Percentiles rank a stretch among this genome's conserved stretches.
These are phyloP conservation scores for Conidiobolus incongruus DNA, from an alignment of 371 early-diverging fungal genomes.

Conservation along the genomic window DNA sequence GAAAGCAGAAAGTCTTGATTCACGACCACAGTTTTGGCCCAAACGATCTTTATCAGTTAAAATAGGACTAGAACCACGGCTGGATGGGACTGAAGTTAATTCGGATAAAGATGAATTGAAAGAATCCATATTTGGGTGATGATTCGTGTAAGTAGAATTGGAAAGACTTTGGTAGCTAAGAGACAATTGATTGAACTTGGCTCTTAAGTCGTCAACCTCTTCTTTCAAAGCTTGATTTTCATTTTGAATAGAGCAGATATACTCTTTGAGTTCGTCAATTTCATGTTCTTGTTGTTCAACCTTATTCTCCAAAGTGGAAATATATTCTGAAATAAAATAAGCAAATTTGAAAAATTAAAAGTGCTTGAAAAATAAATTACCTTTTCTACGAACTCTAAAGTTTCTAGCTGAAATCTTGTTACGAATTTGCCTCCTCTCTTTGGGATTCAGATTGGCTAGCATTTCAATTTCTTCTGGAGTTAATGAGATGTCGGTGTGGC, in stretches of 20 bases:
- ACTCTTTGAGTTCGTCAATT: conserved; percentile 18
- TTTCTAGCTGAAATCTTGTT: conserved; percentile 79
- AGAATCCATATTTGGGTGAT: no score
- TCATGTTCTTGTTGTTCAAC: conserved; percentile 37
- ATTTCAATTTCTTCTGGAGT: conserved; percentile 1
- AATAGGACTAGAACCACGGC: no score
- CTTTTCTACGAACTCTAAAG: conserved; percentile 70
- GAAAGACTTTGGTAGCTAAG: no score
- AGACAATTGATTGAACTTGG: no score
- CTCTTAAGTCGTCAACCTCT: neutral
- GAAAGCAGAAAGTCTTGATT: no score
- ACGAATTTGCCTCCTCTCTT: conserved; percentile 63
- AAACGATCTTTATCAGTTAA: no score
- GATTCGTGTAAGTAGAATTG: no score
- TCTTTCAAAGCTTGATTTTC: conserved; percentile 16
- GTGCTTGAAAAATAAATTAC: conserved; percentile 16
- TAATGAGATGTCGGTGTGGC: no score
- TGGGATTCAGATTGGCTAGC: conserved; percentile 35
- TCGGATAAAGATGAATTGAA: no score
- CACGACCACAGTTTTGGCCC: no score
- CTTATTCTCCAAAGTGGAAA: conserved; percentile 51
- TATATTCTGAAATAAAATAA: conserved; percentile 45
- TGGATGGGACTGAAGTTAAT: no score
- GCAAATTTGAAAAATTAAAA: neutral
- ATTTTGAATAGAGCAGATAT: conserved; percentile 18